phyloP scores from a whole-genome alignment of 2,329 filamentous ascomycete genomes.

The Ophiostoma fasciatum region DNA sequence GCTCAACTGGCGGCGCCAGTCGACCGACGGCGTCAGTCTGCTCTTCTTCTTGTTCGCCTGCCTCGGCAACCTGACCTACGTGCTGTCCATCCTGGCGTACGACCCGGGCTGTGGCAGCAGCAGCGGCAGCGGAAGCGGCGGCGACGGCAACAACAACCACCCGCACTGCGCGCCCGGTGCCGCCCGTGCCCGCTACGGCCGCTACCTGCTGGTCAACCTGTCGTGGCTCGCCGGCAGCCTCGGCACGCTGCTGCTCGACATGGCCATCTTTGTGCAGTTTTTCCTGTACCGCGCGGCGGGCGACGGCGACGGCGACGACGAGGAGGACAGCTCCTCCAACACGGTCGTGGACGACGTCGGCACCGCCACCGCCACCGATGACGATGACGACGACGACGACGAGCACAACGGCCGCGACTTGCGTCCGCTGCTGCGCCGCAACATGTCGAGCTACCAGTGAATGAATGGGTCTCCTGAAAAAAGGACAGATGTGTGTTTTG shows the following conservation, averaged over 20 bases:
- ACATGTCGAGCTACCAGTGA: slow-evolving; percentile 11
- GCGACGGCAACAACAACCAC: slow-evolving; percentile 16
- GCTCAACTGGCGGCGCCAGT: slow-evolving; percentile 83
- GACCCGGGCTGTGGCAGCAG: slow-evolving; percentile 53
- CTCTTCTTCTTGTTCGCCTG: slow-evolving; percentile 96
- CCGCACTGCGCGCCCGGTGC: slow-evolving; percentile 60
- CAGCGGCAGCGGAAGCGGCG: slow-evolving; percentile 16
- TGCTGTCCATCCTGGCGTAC: slow-evolving; percentile 81
- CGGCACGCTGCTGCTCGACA: slow-evolving; percentile 72
- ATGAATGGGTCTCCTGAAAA: too few relatives aligned
- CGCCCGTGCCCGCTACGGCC: slow-evolving; percentile 50
- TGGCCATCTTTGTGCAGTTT: slow-evolving; percentile 81
- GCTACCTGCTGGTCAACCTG: slow-evolving; percentile 77
- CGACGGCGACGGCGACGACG: slow-evolving; percentile 3
- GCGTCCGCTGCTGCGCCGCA: slow-evolving; percentile 23
- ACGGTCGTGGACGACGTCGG: slow-evolving; percentile 13
- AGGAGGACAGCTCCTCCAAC: slow-evolving; percentile 4
- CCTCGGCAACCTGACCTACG: slow-evolving; percentile 86
- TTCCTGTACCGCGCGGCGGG: slow-evolving; percentile 54
- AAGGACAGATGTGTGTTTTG: too few relatives aligned
- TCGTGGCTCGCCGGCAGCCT: slow-evolving; percentile 85
- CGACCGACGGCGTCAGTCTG: slow-evolving; percentile 82
- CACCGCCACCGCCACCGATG: slow-evolving; percentile 13
- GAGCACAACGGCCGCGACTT: slow-evolving; percentile 18
- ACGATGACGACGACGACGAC: slow-evolving; percentile 1